Base-by-base conservation (phyloP, 148 eudicot genomes). In the Amaranthus palmeri region DNA sequence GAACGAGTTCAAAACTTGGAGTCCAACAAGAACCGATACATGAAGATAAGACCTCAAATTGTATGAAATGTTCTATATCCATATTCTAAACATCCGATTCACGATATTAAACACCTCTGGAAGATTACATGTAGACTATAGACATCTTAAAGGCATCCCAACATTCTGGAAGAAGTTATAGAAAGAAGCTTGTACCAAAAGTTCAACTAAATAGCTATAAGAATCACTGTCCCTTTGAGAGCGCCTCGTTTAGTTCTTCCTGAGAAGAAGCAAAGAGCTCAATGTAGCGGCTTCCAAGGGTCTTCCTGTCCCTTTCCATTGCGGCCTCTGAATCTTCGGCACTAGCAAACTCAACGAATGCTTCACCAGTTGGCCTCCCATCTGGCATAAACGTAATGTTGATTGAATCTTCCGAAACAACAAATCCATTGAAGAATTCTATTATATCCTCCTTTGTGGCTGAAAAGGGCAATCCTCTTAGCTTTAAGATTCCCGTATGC, bases 381-480 rank as follows among this genome's bases (percentile, higher is more conserved):
- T 86, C 88, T 0, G 71, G 71, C 70, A 85, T 88, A 50, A 73
- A 81, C 6, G 83, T 82, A 44, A 95, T 75, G 77, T 88, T 88
- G 76, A 95, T 76, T 1, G 92, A 81, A 42, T 88, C 92, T 70
- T 95, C 97, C 0, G 92, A 71, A 72, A 95, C 59, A n/a, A 60
- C 79, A 68, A 88, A 95, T 7, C 87, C 90, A 55, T 80, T 85
- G 76, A 95, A 95, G 78, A 95, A 95, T 60, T 91, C 96, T 11
- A 81, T 68, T 61, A 95, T 85, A 36, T 95, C 99, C 63, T 95
- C 97, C 74, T 90, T 91, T 56, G 88, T 84, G 64, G 99, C 99
- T 46, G 99, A 91, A 83, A 85, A 95, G 17, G 99, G 99, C 84
- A 95, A 80, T 25, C 99, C 97, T 82, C 99, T 91, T 90, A 95